These are phyloP conservation scores for Voacanga thouarsii DNA, from an alignment of 257 asterid genomes.

Conservation along the genomic window DNA sequence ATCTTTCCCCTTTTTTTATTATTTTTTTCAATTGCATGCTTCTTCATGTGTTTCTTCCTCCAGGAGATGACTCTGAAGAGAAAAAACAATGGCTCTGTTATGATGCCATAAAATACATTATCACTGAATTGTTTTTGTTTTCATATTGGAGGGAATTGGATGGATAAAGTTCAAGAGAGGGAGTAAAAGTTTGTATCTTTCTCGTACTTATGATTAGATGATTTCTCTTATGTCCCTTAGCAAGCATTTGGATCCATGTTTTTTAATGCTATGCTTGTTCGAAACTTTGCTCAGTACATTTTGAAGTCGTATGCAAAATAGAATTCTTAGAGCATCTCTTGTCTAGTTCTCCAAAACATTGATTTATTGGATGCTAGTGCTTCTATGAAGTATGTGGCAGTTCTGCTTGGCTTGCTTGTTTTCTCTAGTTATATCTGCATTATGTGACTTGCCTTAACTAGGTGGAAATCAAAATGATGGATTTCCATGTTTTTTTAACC, in stretches of 20 bases:
- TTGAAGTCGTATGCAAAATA: background rate
- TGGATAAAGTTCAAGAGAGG: background rate
- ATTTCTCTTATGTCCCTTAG: background rate
- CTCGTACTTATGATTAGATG: background rate
- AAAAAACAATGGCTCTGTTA: background rate
- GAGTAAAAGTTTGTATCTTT: background rate
- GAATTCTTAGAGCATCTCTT: background rate
- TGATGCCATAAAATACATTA: background rate
- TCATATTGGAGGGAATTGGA: background rate
- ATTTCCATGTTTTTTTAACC: background rate
- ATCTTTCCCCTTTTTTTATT: background rate
- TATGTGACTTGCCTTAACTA: background rate
- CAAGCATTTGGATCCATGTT: background rate
- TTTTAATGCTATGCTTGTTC: background rate
- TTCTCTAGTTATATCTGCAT: background rate
- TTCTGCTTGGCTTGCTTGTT: slow-evolving; percentile 4
- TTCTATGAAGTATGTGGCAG: background rate
- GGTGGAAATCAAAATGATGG: slow-evolving; percentile 9
- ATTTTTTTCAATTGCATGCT: background rate
- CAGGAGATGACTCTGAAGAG: background rate
- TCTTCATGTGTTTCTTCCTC: background rate
- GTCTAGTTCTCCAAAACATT: background rate
- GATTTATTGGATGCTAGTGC: background rate
- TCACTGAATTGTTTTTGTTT: background rate
- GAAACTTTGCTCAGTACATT: background rate